Conservation (phyloP, 148 eudicot species). For the Euryodendron excelsum region DNA sequence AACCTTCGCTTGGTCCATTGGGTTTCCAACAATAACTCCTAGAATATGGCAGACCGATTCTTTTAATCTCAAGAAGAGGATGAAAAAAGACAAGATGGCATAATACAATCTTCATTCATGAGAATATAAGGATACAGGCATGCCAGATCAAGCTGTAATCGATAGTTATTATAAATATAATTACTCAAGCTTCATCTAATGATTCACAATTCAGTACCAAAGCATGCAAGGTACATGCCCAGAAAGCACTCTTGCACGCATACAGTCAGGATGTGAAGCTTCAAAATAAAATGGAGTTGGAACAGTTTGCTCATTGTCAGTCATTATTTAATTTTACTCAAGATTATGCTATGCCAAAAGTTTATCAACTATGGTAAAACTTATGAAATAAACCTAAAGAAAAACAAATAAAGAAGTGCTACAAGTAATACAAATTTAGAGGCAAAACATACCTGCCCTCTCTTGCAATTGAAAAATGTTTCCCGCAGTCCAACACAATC, state of each 20-base stretch:
- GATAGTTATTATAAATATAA: neutral
- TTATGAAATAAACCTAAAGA: slow-evolving; percentile 2
- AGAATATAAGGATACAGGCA: neutral
- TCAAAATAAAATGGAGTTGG: neutral
- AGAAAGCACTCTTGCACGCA: neutral
- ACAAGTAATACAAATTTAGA: neutral
- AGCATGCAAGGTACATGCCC: neutral
- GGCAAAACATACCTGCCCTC: slow-evolving; percentile 68
- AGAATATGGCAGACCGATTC: neutral
- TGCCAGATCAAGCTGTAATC: too few relatives aligned
- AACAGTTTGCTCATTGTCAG: too few relatives aligned
- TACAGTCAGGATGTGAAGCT: neutral
- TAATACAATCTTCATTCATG: neutral
- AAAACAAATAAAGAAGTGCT: neutral
- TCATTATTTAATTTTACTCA: neutral
- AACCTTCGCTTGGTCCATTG: too few relatives aligned
- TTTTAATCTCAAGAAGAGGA: neutral
- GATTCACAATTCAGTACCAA: neutral
- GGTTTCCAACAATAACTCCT: neutral
- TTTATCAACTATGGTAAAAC: neutral
- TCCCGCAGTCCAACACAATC: slow-evolving; percentile 91
- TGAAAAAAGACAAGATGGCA: neutral
- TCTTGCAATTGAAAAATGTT: slow-evolving; percentile 93
- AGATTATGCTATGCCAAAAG: neutral
- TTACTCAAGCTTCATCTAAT: slow-evolving; percentile 3